Evolutionary conservation across 208 protist genomes (phyloP).

Genomic region (Crithidia mellificae): DNA sequence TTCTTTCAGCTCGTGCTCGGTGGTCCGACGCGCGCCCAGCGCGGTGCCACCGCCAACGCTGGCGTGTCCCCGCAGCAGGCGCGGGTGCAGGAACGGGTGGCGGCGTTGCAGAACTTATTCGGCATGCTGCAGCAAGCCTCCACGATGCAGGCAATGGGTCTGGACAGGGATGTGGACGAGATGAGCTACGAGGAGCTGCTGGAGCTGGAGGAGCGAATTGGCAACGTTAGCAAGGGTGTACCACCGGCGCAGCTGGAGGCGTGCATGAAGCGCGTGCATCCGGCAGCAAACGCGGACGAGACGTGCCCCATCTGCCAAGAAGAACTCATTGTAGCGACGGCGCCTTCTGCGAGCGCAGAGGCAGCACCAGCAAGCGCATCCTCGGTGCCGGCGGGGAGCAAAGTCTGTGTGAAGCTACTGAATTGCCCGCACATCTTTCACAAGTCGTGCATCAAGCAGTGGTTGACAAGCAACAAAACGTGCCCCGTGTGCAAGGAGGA

Average conservation of each 20-base stretch:
- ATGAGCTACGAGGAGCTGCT: conserved; percentile 90
- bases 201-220: conserved; percentile 80
- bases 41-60: too few species aligned
- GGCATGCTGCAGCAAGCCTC: conserved; percentile 39
- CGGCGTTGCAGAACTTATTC: conserved; percentile 30
- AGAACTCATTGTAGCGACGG: conserved; percentile 31
- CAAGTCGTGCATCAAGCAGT: conserved; percentile 65
- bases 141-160: conserved; percentile 62
- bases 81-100: conserved; percentile 18
- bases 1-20: conserved; percentile 7
- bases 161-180: conserved; percentile 72
- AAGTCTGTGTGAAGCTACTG: conserved; percentile 37
- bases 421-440: conserved; percentile 77
- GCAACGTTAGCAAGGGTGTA: conserved; percentile 80
- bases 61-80: too few species aligned
- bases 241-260: conserved; percentile 34
- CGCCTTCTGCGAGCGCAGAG: not conserved
- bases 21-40: too few species aligned
- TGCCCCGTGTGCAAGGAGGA: conserved; percentile 77
- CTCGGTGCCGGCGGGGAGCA: not conserved
- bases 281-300: conserved; percentile 31
- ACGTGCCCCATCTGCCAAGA: conserved; percentile 72
- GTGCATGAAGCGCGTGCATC: conserved; percentile 29
- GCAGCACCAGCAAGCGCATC: not conserved
- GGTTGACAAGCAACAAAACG: conserved; percentile 64